Base-by-base conservation (phyloP, 129 eudicot genomes). In the Tagetes patula region DNA sequence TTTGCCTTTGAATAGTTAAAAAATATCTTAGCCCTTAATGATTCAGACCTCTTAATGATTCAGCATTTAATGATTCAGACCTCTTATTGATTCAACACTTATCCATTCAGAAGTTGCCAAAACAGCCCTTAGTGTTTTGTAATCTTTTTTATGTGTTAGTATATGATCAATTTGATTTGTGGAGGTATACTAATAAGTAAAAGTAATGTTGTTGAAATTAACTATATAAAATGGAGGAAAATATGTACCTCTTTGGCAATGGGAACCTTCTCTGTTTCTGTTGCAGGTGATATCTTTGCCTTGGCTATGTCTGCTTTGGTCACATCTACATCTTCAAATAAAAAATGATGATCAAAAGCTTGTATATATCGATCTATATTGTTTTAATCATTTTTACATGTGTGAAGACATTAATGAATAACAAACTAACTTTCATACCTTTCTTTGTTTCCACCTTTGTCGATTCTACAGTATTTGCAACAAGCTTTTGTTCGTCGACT, bases 361-460 rank as follows among this genome's bases (percentile, higher is more conserved):
- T 20, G 3, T 27, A 1, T 12, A 8, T 3, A 20, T 27, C 1
- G 6, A 3, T 71, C 34, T 50, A 6, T 39, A 49, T 33, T 70
- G 47, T 78, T 64, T 62, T 62, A 46, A 78, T 41, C 34, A 20
- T 72, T 63, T 64, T 30, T 6, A 39, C 47, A 41, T 39, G 13
- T 50, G 10, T 64, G 10, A 6, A 10, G 6, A n/a, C 13, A n/a
- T 43, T 8, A 38, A 37, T 49, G 69, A 38, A 47, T 11, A 47
- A 47, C n/a, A 73, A 61, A 3, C 3, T 6, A 36, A 27, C 30
- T 63, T 9, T 20, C 67, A 11, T 65, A 79, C 82, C 82, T 79
- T 53, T 65, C 13, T 54, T 56, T 72, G 82, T 48, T 73, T 79
- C 77, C 45, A 65, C 73, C 65, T 53, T 66, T 37, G 61, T 56